phyloP scores from a whole-genome alignment of 257 asterid species.

The Vinca minor region DNA sequence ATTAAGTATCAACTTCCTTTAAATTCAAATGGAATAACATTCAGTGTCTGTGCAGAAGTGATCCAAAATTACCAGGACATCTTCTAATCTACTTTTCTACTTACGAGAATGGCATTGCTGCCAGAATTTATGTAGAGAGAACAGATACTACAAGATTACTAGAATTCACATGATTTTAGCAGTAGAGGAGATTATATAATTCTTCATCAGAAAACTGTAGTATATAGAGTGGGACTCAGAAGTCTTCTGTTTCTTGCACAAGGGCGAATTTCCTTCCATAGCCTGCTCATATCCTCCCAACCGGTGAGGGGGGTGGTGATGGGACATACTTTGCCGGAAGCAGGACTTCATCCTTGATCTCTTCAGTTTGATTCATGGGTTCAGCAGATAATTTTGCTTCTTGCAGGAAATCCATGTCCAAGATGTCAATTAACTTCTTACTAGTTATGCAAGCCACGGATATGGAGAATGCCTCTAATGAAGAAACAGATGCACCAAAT shows the following conservation, averaged over 20 bases:
- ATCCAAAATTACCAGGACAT: neutral
- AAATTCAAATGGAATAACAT: neutral
- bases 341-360: constrained; percentile 26
- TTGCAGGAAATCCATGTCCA: constrained; percentile 21
- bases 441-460: constrained; percentile 62
- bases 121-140: neutral
- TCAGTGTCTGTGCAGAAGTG: neutral
- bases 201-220: neutral
- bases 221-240: neutral
- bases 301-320: constrained; percentile 83
- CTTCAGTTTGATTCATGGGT: constrained; percentile 15
- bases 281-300: constrained; percentile 58
- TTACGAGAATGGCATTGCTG: constrained; percentile 5
- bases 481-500: constrained; percentile 48
- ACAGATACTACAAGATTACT: constrained; percentile 11
- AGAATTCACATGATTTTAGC: constrained; percentile 7
- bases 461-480: constrained; percentile 72
- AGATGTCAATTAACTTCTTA: constrained; percentile 36
- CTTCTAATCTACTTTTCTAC: neutral
- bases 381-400: constrained; percentile 23
- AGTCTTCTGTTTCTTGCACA: neutral
- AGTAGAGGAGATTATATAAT: neutral
- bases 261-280: neutral
- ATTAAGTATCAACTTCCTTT: neutral
- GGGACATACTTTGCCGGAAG: constrained; percentile 48